phyloP scores from a whole-genome alignment of 495 filamentous ascomycete genomes.

The Penicillium lividum region DNA sequence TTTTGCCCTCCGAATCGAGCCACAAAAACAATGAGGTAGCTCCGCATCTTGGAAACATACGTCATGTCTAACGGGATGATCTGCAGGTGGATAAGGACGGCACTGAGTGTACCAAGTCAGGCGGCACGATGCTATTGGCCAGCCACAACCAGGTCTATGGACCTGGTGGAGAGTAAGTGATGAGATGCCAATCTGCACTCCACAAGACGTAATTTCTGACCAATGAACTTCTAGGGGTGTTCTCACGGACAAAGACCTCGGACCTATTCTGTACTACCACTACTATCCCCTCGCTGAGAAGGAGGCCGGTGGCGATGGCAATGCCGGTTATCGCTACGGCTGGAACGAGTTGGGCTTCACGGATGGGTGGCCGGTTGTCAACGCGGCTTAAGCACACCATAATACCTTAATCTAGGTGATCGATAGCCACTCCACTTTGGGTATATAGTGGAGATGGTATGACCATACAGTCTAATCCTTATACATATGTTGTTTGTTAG shows the following conservation, averaged over 20 bases:
- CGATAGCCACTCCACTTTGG: neutral
- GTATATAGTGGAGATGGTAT: conserved; percentile 1
- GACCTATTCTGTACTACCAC: conserved; percentile 70
- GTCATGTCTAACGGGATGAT: conserved; percentile 6
- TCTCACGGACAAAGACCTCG: conserved; percentile 43
- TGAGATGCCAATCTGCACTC: neutral
- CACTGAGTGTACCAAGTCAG: conserved; percentile 53
- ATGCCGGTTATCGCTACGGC: conserved; percentile 62
- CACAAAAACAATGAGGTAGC: neutral
- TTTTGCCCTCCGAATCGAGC: conserved; percentile 4
- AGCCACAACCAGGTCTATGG: conserved; percentile 66
- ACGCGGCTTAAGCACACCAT: conserved; percentile 18
- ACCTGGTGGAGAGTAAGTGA: conserved; percentile 63
- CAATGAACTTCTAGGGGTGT: conserved; percentile 36
- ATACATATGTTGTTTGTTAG: conserved; percentile 8
- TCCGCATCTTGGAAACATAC: neutral
- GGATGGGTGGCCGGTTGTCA: conserved; percentile 57
- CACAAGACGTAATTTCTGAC: conserved; percentile 5
- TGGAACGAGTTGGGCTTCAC: conserved; percentile 63
- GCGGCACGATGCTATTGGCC: conserved; percentile 64
- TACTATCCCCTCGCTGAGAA: conserved; percentile 54
- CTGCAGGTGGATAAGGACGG: conserved; percentile 58
- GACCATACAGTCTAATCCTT: neutral
- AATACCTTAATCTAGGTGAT: neutral
- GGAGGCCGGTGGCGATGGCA: conserved; percentile 48